phyloP scores from a whole-genome alignment of 139 green algal species.

The Gonium pectorale region DNA sequence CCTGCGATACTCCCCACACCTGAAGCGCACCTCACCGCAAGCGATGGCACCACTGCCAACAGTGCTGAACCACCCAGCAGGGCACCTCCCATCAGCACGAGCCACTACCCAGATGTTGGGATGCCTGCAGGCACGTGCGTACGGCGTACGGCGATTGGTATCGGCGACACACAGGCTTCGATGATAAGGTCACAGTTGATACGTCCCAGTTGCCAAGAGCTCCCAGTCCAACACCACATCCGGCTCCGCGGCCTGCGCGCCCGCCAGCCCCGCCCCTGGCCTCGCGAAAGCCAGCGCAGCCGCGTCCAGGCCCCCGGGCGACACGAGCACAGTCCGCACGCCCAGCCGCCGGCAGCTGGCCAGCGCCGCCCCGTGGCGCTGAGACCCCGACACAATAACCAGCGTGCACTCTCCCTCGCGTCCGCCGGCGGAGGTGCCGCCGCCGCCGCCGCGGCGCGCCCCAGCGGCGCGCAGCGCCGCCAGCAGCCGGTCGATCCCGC shows the following conservation, averaged over 20 bases:
- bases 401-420: neutral
- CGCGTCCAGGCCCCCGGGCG: neutral
- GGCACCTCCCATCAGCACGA: no score
- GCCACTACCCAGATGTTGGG: no score
- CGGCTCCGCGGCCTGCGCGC: neutral
- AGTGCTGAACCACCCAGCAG: no score
- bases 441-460: neutral
- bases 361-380: neutral
- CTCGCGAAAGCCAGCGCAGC: neutral
- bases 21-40: no score
- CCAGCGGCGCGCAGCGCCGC: neutral
- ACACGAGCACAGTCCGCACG: slow-evolving; percentile 29
- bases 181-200: neutral
- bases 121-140: no score
- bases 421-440: no score
- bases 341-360: slow-evolving; percentile 14
- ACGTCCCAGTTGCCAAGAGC: neutral
- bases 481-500: slow-evolving; percentile 29
- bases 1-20: no score
- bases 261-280: neutral
- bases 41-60: no score
- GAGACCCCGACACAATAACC: slow-evolving; percentile 24
- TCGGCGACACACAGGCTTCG: no score
- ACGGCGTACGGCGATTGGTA: no score
- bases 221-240: slow-evolving; percentile 3